These are phyloP conservation scores for Trichoderma endophyticum DNA, from an alignment of 2,329 filamentous ascomycete species.

Conservation along the genomic window DNA sequence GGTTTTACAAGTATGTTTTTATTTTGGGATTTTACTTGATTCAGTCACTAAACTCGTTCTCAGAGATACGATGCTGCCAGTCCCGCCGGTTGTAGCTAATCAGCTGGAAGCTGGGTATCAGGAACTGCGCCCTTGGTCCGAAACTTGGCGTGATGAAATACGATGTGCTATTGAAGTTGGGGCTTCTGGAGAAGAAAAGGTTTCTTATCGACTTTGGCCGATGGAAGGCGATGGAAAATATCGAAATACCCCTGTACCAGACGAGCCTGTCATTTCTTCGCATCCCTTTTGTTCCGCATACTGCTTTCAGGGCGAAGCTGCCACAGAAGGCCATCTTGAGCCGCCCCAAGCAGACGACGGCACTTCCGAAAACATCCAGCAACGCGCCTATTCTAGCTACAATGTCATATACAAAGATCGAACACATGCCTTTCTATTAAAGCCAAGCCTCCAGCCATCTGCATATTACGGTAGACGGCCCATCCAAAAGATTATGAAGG, in stretches of 20 bases:
- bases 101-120: slow-evolving; percentile 88
- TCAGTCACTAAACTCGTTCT: slow-evolving; percentile 25
- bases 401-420: slow-evolving; percentile 85
- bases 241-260: slow-evolving; percentile 20
- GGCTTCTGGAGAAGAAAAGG: slow-evolving; percentile 84
- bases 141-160: slow-evolving; percentile 90
- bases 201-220: slow-evolving; percentile 80
- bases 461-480: slow-evolving; percentile 80
- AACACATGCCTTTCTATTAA: slow-evolving; percentile 76
- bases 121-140: slow-evolving; percentile 81
- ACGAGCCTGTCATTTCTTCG: slow-evolving; percentile 45
- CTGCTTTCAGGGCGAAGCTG: slow-evolving; percentile 58
- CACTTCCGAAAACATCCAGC: slow-evolving; percentile 41
- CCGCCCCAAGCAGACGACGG: slow-evolving; percentile 30
- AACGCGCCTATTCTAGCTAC: slow-evolving; percentile 65
- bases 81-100: slow-evolving; percentile 83
- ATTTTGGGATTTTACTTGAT: neutral
- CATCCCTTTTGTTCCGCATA: slow-evolving; percentile 59
- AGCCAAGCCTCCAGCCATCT: slow-evolving; percentile 80
- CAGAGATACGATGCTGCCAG: slow-evolving; percentile 81
- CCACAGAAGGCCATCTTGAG: slow-evolving; percentile 51
- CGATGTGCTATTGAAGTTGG: slow-evolving; percentile 88
- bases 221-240: slow-evolving; percentile 40
- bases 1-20: slow-evolving; percentile 74
- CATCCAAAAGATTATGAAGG: slow-evolving; percentile 79